Percentiles rank a stretch among this genome's conserved stretches.
These are phyloP conservation scores for Alternaria ventricosa DNA, from an alignment of 2,329 filamentous ascomycete species.

Conservation along the genomic window DNA sequence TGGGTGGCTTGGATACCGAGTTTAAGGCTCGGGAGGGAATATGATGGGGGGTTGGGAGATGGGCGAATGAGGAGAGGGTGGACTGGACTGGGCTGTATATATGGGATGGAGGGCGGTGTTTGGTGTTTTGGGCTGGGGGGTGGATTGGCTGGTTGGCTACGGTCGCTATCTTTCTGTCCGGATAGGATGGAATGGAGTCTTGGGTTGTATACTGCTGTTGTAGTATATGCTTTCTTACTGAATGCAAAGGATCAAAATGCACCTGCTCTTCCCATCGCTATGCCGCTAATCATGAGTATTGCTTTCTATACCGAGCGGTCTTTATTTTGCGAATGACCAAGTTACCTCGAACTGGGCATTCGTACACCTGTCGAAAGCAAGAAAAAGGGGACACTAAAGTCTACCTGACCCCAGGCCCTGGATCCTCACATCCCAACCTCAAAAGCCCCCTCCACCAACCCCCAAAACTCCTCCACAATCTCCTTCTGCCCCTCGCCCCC, in stretches of 20 bases:
- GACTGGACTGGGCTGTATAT: background rate
- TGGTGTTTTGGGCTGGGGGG: background rate
- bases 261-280: too few relatives aligned
- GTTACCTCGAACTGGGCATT: too few relatives aligned
- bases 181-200: background rate
- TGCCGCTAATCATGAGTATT: too few relatives aligned
- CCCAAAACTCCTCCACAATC: constrained; percentile 59
- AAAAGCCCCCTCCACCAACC: constrained; percentile 52
- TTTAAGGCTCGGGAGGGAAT: constrained; percentile 7
- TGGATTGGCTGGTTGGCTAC: background rate
- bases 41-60: background rate
- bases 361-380: too few relatives aligned
- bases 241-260: background rate
- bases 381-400: too few relatives aligned
- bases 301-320: too few relatives aligned
- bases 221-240: background rate
- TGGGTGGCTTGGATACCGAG: constrained; percentile 43
- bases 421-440: constrained; percentile 47
- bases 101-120: background rate
- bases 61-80: background rate
- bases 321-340: too few relatives aligned
- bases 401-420: too few relatives aligned
- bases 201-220: background rate
- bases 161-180: background rate
- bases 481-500: constrained; percentile 54